Percentiles rank a stretch among this genome's conserved stretches.
These are phyloP conservation scores for Saturnispora zaruensis DNA, from an alignment of 805 yeast species.

Conservation along the genomic window DNA sequence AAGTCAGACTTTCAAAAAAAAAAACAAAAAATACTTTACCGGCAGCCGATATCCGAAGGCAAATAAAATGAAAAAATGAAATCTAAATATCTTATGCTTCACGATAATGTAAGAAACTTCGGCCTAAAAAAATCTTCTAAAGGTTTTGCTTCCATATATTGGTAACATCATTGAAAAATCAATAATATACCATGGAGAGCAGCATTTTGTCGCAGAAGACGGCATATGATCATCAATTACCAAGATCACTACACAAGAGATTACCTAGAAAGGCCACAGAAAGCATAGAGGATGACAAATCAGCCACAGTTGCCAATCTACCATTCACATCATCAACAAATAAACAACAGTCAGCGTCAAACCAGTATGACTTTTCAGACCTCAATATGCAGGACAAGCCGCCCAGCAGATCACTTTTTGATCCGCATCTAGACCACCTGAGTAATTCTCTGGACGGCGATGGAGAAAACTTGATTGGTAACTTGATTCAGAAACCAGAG, in stretches of 20 bases:
- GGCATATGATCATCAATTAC: slow-evolving; percentile 4
- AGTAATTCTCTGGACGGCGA: slow-evolving; percentile 28
- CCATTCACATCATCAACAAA: slow-evolving; percentile 19
- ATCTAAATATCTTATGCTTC: too few species aligned
- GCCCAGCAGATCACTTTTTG: slow-evolving; percentile 43
- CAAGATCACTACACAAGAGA: slow-evolving; percentile 1
- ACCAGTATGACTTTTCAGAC: slow-evolving; percentile 15
- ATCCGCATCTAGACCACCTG: slow-evolving; percentile 29
- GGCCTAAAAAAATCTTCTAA: not conserved
- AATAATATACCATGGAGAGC: not conserved
- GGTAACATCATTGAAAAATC: not conserved
- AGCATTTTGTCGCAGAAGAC: slow-evolving; percentile 4
- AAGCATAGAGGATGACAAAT: slow-evolving; percentile 16
- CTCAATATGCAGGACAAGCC: slow-evolving; percentile 32
- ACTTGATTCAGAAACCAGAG: slow-evolving; percentile 35
- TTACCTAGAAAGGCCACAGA: slow-evolving; percentile 16
- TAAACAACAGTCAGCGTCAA: slow-evolving; percentile 14
- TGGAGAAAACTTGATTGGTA: slow-evolving; percentile 20
- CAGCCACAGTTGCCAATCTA: slow-evolving; percentile 13
- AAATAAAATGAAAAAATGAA: too few species aligned
- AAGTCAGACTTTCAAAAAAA: too few species aligned
- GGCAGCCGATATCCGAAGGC: too few species aligned
- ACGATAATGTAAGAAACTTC: too few species aligned
- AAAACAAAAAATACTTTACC: too few species aligned
- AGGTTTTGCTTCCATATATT: not conserved